These are phyloP conservation scores for Mycena leptocephala DNA, from an alignment of 768 basidiomycete genomes.

Conservation along the genomic window DNA sequence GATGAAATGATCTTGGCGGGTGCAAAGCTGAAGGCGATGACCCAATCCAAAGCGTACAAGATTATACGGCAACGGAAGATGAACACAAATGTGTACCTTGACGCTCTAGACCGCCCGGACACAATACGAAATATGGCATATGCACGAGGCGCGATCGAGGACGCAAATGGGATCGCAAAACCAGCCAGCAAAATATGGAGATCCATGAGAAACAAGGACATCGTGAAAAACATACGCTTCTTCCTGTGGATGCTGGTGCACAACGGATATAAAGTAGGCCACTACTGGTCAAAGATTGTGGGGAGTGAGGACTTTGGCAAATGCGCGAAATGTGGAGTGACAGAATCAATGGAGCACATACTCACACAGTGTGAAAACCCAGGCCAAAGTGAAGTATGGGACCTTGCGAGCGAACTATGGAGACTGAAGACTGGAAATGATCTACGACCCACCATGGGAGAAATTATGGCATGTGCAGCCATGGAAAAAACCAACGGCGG, in stretches of 20 bases:
- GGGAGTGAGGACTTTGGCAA: not conserved
- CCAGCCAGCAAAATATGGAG: not conserved
- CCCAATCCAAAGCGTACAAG: not conserved
- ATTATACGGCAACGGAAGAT: not conserved
- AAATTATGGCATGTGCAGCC: not conserved
- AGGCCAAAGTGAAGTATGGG: not conserved
- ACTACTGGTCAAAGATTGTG: not conserved
- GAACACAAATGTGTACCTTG: not conserved
- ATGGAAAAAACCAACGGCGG: not conserved
- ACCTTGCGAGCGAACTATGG: not conserved
- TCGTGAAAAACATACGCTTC: not conserved
- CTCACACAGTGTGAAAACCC: not conserved
- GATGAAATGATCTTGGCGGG: not conserved
- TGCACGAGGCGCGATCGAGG: no score
- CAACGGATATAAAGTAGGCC: not conserved
- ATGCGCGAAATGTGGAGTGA: not conserved
- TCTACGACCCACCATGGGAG: not conserved
- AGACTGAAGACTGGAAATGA: not conserved
- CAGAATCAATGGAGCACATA: no score
- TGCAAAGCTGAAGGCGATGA: not conserved
- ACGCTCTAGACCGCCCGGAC: not conserved
- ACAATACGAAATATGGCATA: not conserved
- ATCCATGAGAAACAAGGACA: not conserved
- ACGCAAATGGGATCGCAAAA: no score
- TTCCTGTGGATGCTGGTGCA: not conserved